Base-by-base conservation (phyloP, 139 green algal species). In the Desmodesmus armatus region DNA sequence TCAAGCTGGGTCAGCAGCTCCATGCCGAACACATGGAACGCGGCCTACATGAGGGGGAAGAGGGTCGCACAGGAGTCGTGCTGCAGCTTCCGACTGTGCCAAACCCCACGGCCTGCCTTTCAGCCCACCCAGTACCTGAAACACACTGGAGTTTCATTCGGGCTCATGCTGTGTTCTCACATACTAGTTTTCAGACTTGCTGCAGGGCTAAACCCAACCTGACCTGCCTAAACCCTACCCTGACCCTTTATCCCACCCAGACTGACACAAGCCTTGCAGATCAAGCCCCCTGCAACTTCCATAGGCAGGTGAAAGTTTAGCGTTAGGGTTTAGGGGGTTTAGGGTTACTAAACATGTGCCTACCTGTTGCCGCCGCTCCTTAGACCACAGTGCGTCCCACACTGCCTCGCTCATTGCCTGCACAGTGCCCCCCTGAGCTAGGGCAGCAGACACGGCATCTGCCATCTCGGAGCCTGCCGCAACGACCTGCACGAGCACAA, bases 21-120 rank as follows among this genome's bases (percentile, higher is more conserved):
- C 95, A 98, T 98, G 72, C 95, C 95, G 87, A 98, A 97, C 33
- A 97, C 91, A 74, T 98, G 93, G 88, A 98, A 98, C 0, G 91
- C 85, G 33, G 93, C 93, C 91, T 97, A 27, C 15, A 75, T n/a
- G 17, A 33, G 5, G 47, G 47, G 47, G 9, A 55, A 7, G 13
- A 55, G 13, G 47, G 47, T 55, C 13, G 47, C 13, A 55, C 7
- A 55, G 47, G 47, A 13, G 47, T 21, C 9, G 13, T 55, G 47
- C 67, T 31, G 17, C 67, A 75, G 66, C 53, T 63, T 19, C 53
- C 15, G 11, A 19, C n/a, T 23, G 11, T 63, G 53, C 53, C 11
- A 19, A 58, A 58, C 13, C n/a, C n/a, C n/a, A n/a, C n/a, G n/a
- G n/a, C n/a, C n/a, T n/a, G n/a, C n/a, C n/a, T n/a, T n/a, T n/a